Percentiles rank a stretch among this genome's conserved stretches.
Conservation (phyloP, 1,284 basidiomycete species). For the Trichosporon coremiiforme region DNA sequence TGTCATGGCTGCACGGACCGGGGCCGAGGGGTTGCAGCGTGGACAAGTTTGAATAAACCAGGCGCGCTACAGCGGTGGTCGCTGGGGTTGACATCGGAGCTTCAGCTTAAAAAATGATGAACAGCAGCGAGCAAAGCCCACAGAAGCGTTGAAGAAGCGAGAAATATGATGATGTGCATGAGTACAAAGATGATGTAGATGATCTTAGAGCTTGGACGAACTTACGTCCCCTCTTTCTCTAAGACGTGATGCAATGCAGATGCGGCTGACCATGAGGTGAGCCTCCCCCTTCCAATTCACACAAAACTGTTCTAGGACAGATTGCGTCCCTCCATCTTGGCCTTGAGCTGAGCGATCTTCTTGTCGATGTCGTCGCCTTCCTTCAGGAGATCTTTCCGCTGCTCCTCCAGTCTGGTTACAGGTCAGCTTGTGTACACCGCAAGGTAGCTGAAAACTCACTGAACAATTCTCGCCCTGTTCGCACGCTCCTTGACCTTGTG, state of each 20-base stretch:
- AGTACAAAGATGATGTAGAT: not conserved
- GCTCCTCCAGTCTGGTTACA: conserved; percentile 39
- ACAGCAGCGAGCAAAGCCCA: too few relatives aligned
- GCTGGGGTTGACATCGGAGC: not conserved
- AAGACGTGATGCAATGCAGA: not conserved
- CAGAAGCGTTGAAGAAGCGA: not conserved
- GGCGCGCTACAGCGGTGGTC: not conserved
- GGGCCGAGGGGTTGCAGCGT: not conserved
- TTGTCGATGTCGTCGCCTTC: conserved; percentile 38
- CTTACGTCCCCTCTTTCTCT: not conserved
- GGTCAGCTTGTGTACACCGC: not conserved
- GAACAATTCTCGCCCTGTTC: conserved; percentile 39
- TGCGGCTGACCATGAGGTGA: not conserved
- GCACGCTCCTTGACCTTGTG: conserved; percentile 36
- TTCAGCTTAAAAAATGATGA: too few relatives aligned
- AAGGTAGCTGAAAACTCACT: conserved; percentile 32
- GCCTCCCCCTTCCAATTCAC: not conserved
- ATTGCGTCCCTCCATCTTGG: conserved; percentile 4
- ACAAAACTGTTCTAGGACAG: too few relatives aligned
- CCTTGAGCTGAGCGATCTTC: conserved; percentile 36
- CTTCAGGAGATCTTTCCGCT: conserved; percentile 40
- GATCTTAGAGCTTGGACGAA: not conserved
- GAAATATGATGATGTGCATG: not conserved
- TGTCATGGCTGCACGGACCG: conserved; percentile 10
- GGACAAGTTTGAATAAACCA: not conserved